Percentiles rank a stretch among this genome's conserved stretches.
Conservation (phyloP, 1,284 basidiomycete species). For the Trichosporon asahii region DNA sequence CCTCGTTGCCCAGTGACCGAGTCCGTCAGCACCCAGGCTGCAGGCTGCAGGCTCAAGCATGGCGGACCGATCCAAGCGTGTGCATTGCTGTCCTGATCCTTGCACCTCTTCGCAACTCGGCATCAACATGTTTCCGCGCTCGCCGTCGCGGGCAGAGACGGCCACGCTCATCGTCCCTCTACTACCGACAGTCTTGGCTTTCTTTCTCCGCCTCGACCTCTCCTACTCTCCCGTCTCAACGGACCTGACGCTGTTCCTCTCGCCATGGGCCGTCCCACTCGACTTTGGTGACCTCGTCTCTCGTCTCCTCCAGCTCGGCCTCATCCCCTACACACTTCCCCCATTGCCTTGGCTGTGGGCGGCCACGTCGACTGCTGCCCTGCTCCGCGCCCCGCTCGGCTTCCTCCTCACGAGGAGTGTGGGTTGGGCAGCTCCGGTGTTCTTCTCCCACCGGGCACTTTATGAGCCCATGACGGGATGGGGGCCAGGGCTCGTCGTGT, state of each 20-base stretch:
- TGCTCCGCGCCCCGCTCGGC: slow-evolving; percentile 12
- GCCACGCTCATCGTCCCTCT: not conserved
- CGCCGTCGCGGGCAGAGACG: not conserved
- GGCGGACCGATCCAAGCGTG: too few relatives aligned
- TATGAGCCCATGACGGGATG: slow-evolving; percentile 20
- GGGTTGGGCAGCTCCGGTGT: slow-evolving; percentile 18
- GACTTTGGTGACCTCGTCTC: not conserved
- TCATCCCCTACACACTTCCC: not conserved
- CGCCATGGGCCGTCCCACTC: slow-evolving; percentile 3
- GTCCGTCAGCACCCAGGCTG: too few relatives aligned
- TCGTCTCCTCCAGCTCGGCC: not conserved
- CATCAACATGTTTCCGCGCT: not conserved
- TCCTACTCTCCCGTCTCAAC: not conserved
- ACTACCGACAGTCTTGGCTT: not conserved
- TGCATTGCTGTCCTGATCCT: too few relatives aligned
- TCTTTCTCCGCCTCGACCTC: not conserved
- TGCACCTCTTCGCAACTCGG: too few relatives aligned
- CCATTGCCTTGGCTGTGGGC: not conserved
- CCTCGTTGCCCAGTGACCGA: too few relatives aligned
- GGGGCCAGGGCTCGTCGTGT: slow-evolving; percentile 14
- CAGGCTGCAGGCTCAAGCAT: too few relatives aligned
- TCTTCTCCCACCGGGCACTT: slow-evolving; percentile 21
- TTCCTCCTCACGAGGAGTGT: slow-evolving; percentile 21
- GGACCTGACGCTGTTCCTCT: not conserved
- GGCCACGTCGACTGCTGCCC: not conserved